These are phyloP conservation scores for Citrus trifoliata DNA, from an alignment of 345 rosid species.

Conservation along the genomic window DNA sequence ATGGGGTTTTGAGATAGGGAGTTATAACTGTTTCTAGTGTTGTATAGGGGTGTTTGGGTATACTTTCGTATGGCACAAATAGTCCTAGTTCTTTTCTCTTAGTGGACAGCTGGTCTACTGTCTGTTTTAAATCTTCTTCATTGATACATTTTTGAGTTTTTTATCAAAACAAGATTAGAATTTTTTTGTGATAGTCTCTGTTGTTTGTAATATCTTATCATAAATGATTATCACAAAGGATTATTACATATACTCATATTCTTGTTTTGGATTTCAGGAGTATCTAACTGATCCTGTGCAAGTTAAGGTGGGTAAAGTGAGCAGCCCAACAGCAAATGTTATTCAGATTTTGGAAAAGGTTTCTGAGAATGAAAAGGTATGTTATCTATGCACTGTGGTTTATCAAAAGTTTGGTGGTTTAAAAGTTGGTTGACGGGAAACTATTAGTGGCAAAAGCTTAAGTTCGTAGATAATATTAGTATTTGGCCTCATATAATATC, in stretches of 20 bases:
- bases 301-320: constrained; percentile 42
- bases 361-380: constrained; percentile 42
- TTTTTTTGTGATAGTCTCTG: background rate
- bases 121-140: too few relatives aligned
- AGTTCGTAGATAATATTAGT: background rate
- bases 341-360: constrained; percentile 27
- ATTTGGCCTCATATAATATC: background rate
- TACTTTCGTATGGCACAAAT: too few relatives aligned
- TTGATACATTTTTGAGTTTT: too few relatives aligned
- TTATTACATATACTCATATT: background rate
- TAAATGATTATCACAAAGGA: background rate
- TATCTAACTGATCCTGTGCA: constrained; percentile 34
- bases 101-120: too few relatives aligned
- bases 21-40: too few relatives aligned
- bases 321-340: constrained; percentile 42
- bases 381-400: background rate
- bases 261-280: constrained; percentile 28
- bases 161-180: too few relatives aligned
- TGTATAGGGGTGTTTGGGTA: too few relatives aligned
- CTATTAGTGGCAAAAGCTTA: background rate
- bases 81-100: too few relatives aligned
- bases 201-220: background rate
- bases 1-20: too few relatives aligned
- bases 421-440: background rate
- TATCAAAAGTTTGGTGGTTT: background rate